Base-by-base conservation (phyloP, 805 yeast genomes). In the Candida ascalaphidarum region DNA sequence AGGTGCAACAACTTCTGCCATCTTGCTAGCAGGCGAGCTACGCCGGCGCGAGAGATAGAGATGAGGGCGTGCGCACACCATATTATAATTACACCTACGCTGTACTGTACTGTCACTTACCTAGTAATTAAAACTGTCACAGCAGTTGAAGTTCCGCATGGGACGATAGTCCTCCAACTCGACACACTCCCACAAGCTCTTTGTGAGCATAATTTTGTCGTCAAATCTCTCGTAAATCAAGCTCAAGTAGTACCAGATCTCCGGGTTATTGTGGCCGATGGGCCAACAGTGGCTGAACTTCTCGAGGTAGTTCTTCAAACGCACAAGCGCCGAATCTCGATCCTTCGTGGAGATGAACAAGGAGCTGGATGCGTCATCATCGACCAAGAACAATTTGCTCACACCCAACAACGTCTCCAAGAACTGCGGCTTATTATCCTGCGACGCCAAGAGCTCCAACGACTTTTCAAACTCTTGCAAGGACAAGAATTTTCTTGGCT, bases 161-260 rank as follows among this genome's bases (percentile, higher is more conserved):
- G 84, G 79, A 29, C 78, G 60, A 5, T 47, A 44, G 38, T 76
- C 81, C 43, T 77, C 84, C 36, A 77, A 59, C 39, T 71, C 75
- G 9, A 82, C 69, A 49, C 81, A 68, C 40, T 58, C 69, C 77
- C 84, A 71, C 32, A 81, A 55, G 7, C 77, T 59, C 15, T 58
- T 44, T 17, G 67, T 67, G 35, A 71, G 61, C 13, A 60, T 52
- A 8, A 50, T 35, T 34, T 65, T 65, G 34, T 77, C 81, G 25
- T 70, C 74, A 27, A 69, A 54, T 15, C 46, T 57, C 36, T 77
- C 86, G 46, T 80, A 80, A 14, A 81, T 65, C 37, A 64, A 52
- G 2, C 84, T 71, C 32, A 82, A 57, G 31, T 68, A 68, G 69
- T 74, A 78, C 81, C 88, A 80, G 9, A 79, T 63, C 48, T 84